A percentile compares a stretch with the other conserved stretches of the same genome.
Conservation (phyloP, 495 filamentous ascomycete genomes). For the Aspergillus olivimuriae region DNA sequence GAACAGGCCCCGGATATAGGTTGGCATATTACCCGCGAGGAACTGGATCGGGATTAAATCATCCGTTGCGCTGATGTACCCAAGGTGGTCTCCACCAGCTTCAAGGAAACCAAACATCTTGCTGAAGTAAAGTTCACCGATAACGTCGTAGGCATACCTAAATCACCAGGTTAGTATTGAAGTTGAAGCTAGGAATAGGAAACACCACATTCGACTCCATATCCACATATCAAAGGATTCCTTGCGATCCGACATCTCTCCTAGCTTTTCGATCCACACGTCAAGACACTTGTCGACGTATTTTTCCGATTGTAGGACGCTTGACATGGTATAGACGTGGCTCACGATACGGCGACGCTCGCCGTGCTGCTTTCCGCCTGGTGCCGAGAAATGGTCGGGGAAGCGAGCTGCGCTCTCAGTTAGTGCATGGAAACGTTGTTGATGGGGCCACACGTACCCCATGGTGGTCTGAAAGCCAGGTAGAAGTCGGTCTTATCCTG, state of each 20-base stretch:
- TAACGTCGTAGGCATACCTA: constrained; percentile 30
- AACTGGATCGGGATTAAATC: constrained; percentile 19
- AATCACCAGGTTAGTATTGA: background rate
- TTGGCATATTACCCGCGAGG: constrained; percentile 18
- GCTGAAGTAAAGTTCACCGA: constrained; percentile 34
- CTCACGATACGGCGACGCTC: constrained; percentile 26
- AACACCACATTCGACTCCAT: constrained; percentile 14
- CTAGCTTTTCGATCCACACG: constrained; percentile 15
- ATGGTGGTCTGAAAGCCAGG: constrained; percentile 10
- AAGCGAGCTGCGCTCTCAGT: constrained; percentile 7
- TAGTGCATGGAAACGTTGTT: background rate
- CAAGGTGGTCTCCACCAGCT: constrained; percentile 9
- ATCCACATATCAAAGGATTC: constrained; percentile 16
- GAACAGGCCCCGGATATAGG: constrained; percentile 13
- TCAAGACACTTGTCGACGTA: constrained; percentile 22
- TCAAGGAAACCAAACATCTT: constrained; percentile 31
- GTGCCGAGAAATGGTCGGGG: constrained; percentile 13
- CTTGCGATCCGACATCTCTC: constrained; percentile 15
- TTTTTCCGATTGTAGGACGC: constrained; percentile 23
- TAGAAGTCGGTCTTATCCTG: constrained; percentile 17
- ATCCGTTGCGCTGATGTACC: constrained; percentile 17
- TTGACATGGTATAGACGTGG: constrained; percentile 24
- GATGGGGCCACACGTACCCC: constrained; percentile 1
- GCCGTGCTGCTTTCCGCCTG: constrained; percentile 21
- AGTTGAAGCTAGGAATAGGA: background rate